Percentiles rank a stretch among this genome's conserved stretches.
Conservation (phyloP, 306 rosid genomes). For the Castanea sativa region DNA sequence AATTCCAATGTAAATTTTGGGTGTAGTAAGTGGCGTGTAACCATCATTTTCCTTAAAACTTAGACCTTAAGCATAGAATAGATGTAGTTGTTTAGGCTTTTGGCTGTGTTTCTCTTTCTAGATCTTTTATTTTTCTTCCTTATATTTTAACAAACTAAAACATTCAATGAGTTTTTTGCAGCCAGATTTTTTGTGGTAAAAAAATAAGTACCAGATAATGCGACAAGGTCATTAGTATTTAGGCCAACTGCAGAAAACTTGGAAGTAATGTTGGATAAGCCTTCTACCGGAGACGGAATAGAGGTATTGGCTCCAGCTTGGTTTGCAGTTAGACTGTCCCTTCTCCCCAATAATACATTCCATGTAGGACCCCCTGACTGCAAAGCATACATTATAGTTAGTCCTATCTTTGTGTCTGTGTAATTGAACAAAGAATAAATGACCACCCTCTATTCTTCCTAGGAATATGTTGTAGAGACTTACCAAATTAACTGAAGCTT, state of each 20-base stretch:
- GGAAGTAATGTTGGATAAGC: constrained; percentile 41
- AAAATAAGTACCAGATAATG: constrained; percentile 55
- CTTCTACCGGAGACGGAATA: constrained; percentile 56
- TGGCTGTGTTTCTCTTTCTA: too few species aligned
- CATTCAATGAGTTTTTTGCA: background rate
- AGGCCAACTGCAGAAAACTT: constrained; percentile 58
- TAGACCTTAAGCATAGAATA: too few species aligned
- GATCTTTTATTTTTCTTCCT: too few species aligned
- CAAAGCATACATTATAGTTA: background rate
- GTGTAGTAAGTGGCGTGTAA: too few species aligned
- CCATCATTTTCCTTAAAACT: too few species aligned
- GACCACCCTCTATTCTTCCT: too few species aligned
- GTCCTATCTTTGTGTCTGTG: background rate
- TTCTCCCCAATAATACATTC: constrained; percentile 69
- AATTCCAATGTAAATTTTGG: too few species aligned
- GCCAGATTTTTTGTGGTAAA: background rate
- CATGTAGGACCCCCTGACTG: constrained; percentile 73
- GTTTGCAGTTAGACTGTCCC: constrained; percentile 61
- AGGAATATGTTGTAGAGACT: background rate
- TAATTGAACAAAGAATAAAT: background rate
- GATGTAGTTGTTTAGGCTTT: too few species aligned
- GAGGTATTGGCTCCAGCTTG: constrained; percentile 52
- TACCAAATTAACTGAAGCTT: constrained; percentile 63
- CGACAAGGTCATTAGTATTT: constrained; percentile 64
- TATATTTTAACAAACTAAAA: background rate